A percentile compares a stretch with the other conserved stretches of the same genome.
Evolutionary conservation across 352 stramenopile genomes (phyloP).

Genomic region (Globisporangium spinosum): DNA sequence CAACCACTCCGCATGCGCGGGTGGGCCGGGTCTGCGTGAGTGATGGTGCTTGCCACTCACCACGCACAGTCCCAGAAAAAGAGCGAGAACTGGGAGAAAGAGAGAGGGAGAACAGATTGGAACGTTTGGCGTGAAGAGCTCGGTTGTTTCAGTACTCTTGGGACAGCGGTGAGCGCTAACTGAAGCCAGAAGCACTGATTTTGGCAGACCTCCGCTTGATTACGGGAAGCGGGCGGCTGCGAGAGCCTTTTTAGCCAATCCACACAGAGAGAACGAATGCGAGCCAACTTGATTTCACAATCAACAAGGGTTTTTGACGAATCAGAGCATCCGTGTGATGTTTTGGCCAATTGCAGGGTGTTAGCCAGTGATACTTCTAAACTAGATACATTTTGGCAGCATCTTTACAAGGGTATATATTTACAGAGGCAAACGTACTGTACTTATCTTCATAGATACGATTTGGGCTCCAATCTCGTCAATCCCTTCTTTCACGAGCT

Average conservation of each 20-base stretch:
- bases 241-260: background rate
- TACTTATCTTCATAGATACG: background rate
- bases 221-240: background rate
- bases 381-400: accelerated
- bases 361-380: background rate
- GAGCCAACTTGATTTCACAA: background rate
- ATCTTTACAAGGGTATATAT: background rate
- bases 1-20: constrained; percentile 8
- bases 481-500: background rate
- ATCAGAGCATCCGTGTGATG: background rate
- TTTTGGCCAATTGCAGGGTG: background rate
- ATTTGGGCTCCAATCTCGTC: background rate
- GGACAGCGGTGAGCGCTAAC: background rate
- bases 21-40: constrained; percentile 17
- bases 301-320: background rate
- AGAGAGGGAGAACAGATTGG: constrained; percentile 1
- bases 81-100: background rate
- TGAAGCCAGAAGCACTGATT: background rate
- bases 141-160: background rate
- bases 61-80: constrained; percentile 9
- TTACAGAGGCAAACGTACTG: background rate
- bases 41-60: constrained; percentile 17
- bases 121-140: background rate
- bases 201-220: background rate
- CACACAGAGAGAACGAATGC: background rate